Conservation (phyloP, 352 stramenopile species). For the Phytopythium sindhum region DNA sequence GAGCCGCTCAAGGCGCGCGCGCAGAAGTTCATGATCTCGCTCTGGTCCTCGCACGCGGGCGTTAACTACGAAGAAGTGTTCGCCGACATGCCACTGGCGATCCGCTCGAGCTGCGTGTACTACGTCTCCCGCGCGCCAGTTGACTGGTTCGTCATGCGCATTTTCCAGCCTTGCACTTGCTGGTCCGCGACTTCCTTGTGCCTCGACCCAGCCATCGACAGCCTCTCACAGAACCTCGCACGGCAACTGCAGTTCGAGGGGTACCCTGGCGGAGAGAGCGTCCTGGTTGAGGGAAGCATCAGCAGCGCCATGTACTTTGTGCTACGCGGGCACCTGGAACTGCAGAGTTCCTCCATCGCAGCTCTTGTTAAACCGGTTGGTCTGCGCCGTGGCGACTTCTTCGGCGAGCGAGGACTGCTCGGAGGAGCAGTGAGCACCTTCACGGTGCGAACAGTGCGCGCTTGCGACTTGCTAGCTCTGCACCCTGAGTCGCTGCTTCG, state of each 20-base stretch:
- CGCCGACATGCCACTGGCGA: conserved; percentile 39
- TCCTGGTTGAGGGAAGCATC: conserved; percentile 60
- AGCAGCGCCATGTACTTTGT: conserved; percentile 68
- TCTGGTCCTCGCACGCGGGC: conserved; percentile 54
- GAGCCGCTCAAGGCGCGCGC: conserved; percentile 24
- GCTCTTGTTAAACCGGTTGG: conserved; percentile 17
- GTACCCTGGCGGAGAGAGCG: conserved; percentile 55
- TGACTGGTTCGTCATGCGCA: conserved; percentile 32
- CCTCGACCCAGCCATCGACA: conserved; percentile 10
- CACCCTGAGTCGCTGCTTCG: conserved; percentile 38
- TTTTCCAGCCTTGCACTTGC: conserved; percentile 28
- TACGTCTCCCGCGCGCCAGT: conserved; percentile 32
- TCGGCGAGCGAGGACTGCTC: conserved; percentile 58
- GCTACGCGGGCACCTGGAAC: conserved; percentile 44
- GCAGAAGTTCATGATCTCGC: conserved; percentile 40
- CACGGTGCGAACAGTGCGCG: conserved; percentile 28
- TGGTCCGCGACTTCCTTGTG: background rate
- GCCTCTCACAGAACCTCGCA: conserved; percentile 24
- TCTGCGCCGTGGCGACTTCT: conserved; percentile 41
- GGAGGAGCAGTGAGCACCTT: conserved; percentile 38
- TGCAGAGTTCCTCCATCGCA: conserved; percentile 23
- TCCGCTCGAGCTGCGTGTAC: conserved; percentile 46
- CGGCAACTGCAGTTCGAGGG: conserved; percentile 54
- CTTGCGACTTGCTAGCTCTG: conserved; percentile 29
- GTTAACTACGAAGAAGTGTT: conserved; percentile 54